phyloP scores from a whole-genome alignment of 768 basidiomycete genomes.

The Rhodotorula kratochvilovae region DNA sequence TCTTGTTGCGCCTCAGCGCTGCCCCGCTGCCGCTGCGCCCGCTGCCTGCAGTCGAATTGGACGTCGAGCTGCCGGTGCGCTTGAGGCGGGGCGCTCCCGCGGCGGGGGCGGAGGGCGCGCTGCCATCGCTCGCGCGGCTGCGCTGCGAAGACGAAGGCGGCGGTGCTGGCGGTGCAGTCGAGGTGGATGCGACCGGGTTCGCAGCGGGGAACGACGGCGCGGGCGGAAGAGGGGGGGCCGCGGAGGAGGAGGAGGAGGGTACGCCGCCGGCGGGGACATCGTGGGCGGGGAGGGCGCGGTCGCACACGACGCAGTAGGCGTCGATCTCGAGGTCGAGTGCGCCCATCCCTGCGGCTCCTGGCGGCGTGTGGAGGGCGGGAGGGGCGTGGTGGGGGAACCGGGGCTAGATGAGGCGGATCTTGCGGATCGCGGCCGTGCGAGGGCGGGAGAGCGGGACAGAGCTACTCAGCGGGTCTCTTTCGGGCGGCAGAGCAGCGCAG shows the following conservation, averaged over 20 bases:
- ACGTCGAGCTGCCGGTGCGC: not conserved
- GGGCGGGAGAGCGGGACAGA: too few relatives aligned
- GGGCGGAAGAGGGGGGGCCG: not conserved
- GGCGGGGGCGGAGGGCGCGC: not conserved
- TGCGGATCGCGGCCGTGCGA: too few relatives aligned
- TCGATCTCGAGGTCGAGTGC: constrained; percentile 28
- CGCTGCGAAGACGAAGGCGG: not conserved
- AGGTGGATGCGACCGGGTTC: not conserved
- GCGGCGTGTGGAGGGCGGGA: not conserved
- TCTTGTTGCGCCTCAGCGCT: constrained; percentile 31
- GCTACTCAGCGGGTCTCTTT: too few relatives aligned
- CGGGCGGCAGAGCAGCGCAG: too few relatives aligned
- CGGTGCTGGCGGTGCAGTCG: not conserved
- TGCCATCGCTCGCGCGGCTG: not conserved
- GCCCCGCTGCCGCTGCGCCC: not conserved
- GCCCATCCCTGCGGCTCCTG: not conserved
- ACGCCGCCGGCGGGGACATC: too few relatives aligned
- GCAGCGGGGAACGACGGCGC: not conserved
- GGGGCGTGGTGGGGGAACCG: not conserved
- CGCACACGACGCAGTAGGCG: constrained; percentile 32
- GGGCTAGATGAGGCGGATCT: too few relatives aligned
- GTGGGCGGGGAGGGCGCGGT: constrained; percentile 9
- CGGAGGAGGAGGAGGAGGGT: not conserved
- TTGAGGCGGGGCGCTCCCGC: not conserved
- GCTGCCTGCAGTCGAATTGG: not conserved